Conservation (phyloP, 192 early-diverging fungal genomes). For the Polychytrium aggregatum region DNA sequence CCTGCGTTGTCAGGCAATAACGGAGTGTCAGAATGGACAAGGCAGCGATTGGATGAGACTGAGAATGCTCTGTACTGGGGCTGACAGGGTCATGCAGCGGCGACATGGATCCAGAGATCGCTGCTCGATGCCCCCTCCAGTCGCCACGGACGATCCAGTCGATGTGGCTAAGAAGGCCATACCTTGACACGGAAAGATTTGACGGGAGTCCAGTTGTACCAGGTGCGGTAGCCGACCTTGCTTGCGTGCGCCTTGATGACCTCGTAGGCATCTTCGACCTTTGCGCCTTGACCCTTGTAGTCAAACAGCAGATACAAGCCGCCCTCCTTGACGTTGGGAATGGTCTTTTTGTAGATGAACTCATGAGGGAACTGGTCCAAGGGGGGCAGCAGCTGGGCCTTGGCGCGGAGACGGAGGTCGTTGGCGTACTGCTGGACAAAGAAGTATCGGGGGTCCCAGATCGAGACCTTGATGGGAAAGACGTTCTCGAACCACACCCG, state of each 20-base stretch:
- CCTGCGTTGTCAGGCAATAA: no score
- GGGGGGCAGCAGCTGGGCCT: conserved; percentile 11
- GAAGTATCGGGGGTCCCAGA: conserved; percentile 25
- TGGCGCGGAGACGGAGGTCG: conserved; percentile 13
- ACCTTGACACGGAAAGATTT: conserved; percentile 13
- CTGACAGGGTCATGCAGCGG: no score
- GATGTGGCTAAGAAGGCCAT: no score
- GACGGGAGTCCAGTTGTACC: conserved; percentile 52
- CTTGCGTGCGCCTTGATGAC: conserved; percentile 40
- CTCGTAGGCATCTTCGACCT: conserved; percentile 28
- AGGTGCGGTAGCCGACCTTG: conserved; percentile 41
- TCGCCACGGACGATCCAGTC: no score
- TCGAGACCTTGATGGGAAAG: conserved; percentile 27
- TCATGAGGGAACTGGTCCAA: conserved; percentile 13
- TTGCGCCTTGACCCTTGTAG: conserved; percentile 26
- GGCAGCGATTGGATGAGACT: no score
- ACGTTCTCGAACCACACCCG: conserved; percentile 45
- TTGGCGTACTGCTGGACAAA: conserved; percentile 17
- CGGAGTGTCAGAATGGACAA: no score
- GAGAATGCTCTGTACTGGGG: no score
- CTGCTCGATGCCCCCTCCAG: no score
- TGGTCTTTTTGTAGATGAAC: conserved; percentile 25
- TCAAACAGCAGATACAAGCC: conserved; percentile 30
- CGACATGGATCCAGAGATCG: no score
- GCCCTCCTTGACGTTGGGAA: conserved; percentile 32